These are phyloP conservation scores for Populus tomentosa DNA, from an alignment of 441 rosid genomes.

Conservation along the genomic window DNA sequence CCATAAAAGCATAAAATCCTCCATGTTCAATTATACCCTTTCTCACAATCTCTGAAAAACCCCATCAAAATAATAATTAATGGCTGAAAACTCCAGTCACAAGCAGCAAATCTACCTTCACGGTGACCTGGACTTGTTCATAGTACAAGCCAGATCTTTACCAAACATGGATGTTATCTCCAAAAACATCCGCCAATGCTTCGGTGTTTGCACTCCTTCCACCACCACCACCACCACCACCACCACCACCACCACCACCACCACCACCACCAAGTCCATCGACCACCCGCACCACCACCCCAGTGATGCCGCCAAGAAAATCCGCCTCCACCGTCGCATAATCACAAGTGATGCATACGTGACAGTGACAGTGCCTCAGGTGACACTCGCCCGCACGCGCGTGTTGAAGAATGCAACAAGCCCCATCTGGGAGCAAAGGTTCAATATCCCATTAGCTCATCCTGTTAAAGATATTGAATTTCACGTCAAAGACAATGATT, in stretches of 20 bases:
- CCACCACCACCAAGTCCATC: background rate
- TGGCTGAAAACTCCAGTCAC: slow-evolving; percentile 3
- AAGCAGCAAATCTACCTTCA: slow-evolving; percentile 36
- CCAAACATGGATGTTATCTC: slow-evolving; percentile 77
- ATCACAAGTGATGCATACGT: slow-evolving; percentile 78
- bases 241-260: too few relatives aligned
- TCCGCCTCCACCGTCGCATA: slow-evolving; percentile 34
- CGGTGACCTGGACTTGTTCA: slow-evolving; percentile 69
- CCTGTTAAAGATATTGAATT: slow-evolving; percentile 57
- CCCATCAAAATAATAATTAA: background rate
- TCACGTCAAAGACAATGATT: slow-evolving; percentile 69
- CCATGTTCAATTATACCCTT: too few relatives aligned
- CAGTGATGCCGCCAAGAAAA: background rate
- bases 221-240: background rate
- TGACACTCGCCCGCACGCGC: slow-evolving; percentile 67
- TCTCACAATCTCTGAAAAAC: too few relatives aligned
- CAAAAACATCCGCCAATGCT: slow-evolving; percentile 42
- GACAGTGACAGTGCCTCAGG: slow-evolving; percentile 69
- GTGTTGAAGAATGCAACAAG: slow-evolving; percentile 52
- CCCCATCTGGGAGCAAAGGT: slow-evolving; percentile 68
- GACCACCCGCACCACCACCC: background rate
- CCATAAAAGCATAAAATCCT: too few relatives aligned
- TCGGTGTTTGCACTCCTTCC: slow-evolving; percentile 37
- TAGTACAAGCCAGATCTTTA: slow-evolving; percentile 47
- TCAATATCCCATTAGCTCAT: slow-evolving; percentile 57